Percentiles rank a stretch among this genome's conserved stretches.
These are phyloP conservation scores for Neurospora sp. DNA, from an alignment of 495 filamentous ascomycete species.

Conservation along the genomic window DNA sequence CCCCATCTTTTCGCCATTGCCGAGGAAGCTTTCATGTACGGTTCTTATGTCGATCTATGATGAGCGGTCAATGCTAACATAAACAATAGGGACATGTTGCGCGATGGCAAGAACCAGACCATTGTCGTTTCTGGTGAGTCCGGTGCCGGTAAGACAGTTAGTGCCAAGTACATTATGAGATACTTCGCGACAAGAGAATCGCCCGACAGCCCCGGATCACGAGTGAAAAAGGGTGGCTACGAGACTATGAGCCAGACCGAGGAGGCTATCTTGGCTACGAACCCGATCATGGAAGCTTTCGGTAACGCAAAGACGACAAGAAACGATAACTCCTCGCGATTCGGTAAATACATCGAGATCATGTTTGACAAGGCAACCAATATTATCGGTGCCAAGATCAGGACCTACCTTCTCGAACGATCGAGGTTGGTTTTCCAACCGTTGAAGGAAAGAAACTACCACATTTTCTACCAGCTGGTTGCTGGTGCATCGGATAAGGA, in stretches of 20 bases:
- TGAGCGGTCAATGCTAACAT: conserved; percentile 1
- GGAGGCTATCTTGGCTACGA: conserved; percentile 95
- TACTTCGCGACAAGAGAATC: conserved; percentile 98
- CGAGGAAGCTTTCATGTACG: conserved; percentile 95
- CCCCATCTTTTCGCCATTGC: conserved; percentile 98
- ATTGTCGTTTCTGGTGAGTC: conserved; percentile 98
- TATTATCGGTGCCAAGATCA: conserved; percentile 95
- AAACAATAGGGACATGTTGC: conserved; percentile 80
- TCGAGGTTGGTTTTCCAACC: conserved; percentile 98
- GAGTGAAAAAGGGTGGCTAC: conserved; percentile 56
- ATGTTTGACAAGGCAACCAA: conserved; percentile 95
- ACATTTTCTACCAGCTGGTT: conserved; percentile 97
- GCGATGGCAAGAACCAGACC: conserved; percentile 91
- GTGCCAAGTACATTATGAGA: conserved; percentile 99
- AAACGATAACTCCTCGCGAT: conserved; percentile 98
- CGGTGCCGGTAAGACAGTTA: conserved; percentile 96
- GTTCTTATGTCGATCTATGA: background rate
- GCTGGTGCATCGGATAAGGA: conserved; percentile 86
- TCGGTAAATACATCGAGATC: conserved; percentile 99
- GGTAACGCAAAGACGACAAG: conserved; percentile 98
- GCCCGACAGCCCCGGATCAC: conserved; percentile 74
- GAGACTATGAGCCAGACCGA: conserved; percentile 97
- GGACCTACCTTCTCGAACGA: conserved; percentile 90
- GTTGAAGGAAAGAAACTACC: conserved; percentile 95
- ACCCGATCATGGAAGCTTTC: conserved; percentile 99